These are phyloP conservation scores for Phaeosphaeriaceae sp. DNA, from an alignment of 2,329 filamentous ascomycete genomes.

Conservation along the genomic window DNA sequence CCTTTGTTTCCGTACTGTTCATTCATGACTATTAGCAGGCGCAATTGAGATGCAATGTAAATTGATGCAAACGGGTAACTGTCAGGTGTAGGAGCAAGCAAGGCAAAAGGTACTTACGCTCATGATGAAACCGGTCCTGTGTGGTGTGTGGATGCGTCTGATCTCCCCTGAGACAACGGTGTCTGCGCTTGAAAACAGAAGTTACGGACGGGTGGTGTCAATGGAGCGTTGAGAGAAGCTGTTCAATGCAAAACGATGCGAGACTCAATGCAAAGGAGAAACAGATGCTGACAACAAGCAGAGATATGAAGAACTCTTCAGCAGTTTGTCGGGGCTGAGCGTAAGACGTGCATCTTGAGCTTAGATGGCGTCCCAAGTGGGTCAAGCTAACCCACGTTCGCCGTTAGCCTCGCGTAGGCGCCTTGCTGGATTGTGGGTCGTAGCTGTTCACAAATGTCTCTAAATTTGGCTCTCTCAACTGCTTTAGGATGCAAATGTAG, in stretches of 20 bases:
- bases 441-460: constrained; percentile 15
- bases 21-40: constrained; percentile 27
- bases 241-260: constrained; percentile 8
- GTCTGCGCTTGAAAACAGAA: constrained; percentile 18
- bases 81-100: constrained; percentile 36
- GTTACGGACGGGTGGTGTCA: background rate
- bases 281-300: constrained; percentile 9
- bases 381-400: constrained; percentile 3
- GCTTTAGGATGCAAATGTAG: constrained; percentile 6
- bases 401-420: constrained; percentile 8
- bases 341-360: constrained; percentile 7
- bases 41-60: constrained; percentile 10
- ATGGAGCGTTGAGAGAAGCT: background rate
- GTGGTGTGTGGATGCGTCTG: constrained; percentile 38
- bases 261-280: background rate
- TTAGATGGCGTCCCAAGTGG: constrained; percentile 3
- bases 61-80: constrained; percentile 9
- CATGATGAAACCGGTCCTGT: constrained; percentile 48
- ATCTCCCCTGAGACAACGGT: constrained; percentile 44
- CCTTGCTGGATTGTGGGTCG: constrained; percentile 12
- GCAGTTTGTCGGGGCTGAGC: constrained; percentile 24
- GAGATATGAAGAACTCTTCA: constrained; percentile 19
- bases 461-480: constrained; percentile 24
- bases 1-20: constrained; percentile 51
- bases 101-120: constrained; percentile 39